Percentiles rank a stretch among this genome's conserved stretches.
Evolutionary conservation across 1,284 basidiomycete species (phyloP).

Genomic region (Cutaneotrichosporon sp.): DNA sequence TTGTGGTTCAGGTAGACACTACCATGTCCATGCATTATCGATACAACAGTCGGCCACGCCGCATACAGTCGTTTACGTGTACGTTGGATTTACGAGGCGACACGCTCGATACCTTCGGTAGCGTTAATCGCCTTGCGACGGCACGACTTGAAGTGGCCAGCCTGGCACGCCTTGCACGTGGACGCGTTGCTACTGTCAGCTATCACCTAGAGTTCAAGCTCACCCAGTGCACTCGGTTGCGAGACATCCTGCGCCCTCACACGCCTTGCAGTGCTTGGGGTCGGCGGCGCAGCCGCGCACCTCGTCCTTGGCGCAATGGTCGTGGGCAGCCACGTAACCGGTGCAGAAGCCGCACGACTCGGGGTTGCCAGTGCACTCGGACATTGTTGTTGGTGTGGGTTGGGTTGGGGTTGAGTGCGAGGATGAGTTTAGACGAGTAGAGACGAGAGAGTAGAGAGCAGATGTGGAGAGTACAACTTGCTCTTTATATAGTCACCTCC

Average conservation of each 20-base stretch:
- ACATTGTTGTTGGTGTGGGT: conserved; percentile 4
- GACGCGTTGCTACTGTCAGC: conserved; percentile 36
- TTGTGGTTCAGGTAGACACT: background rate
- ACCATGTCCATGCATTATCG: background rate
- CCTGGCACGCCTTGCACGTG: conserved; percentile 46
- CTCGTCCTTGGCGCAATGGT: conserved; percentile 45
- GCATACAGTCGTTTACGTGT: background rate
- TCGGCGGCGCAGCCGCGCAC: conserved; percentile 46
- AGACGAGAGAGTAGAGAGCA: background rate
- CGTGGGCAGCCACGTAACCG: conserved; percentile 28
- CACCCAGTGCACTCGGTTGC: conserved; percentile 50
- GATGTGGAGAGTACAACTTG: background rate
- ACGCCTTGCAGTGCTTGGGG: conserved; percentile 39
- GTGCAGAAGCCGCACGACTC: conserved; percentile 48
- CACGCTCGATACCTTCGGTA: conserved; percentile 45
- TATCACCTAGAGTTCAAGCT: conserved; percentile 19
- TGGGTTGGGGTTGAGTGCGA: background rate
- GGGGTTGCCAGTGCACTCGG: conserved; percentile 48
- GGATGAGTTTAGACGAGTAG: background rate
- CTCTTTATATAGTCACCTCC: background rate
- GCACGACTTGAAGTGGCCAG: conserved; percentile 40
- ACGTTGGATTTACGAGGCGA: background rate
- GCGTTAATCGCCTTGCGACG: conserved; percentile 41
- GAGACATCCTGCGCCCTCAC: conserved; percentile 46
- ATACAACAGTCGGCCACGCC: conserved; percentile 2